These are phyloP conservation scores for Wickerhamomyces bovis DNA, from an alignment of 805 yeast genomes.

Conservation along the genomic window DNA sequence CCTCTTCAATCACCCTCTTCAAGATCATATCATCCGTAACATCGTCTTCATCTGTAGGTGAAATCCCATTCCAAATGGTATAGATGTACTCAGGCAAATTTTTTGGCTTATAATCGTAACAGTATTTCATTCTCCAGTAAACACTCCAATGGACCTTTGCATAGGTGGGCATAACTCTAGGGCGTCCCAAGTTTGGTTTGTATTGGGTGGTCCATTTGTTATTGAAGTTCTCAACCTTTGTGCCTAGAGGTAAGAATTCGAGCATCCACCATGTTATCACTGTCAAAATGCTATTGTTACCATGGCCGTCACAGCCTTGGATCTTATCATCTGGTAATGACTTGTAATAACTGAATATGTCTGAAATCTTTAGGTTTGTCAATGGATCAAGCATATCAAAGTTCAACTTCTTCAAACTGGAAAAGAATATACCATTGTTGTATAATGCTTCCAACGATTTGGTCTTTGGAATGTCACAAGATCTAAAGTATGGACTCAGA, in stretches of 20 bases:
- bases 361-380: constrained; percentile 1
- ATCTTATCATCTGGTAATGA: constrained; percentile 22
- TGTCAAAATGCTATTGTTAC: constrained; percentile 23
- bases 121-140: constrained; percentile 45
- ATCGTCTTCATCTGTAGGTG: not conserved
- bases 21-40: constrained; percentile 7
- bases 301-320: constrained; percentile 33
- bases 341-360: constrained; percentile 9
- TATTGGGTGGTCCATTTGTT: constrained; percentile 47
- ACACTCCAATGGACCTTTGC: constrained; percentile 60
- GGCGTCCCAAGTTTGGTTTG: constrained; percentile 52
- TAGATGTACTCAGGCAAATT: constrained; percentile 36
- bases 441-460: constrained; percentile 11
- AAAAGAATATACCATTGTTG: constrained; percentile 12
- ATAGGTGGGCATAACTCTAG: constrained; percentile 41
- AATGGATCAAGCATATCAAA: constrained; percentile 4
- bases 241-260: constrained; percentile 55
- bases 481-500: constrained; percentile 18
- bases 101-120: constrained; percentile 38
- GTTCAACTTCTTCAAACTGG: constrained; percentile 12
- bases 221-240: constrained; percentile 38
- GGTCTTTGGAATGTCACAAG: constrained; percentile 9
- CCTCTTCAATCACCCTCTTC: constrained; percentile 7
- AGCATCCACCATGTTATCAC: constrained; percentile 53
- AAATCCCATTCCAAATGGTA: constrained; percentile 17